Evolutionary conservation across 371 early-diverging fungal genomes (phyloP), one percentile per base, ranked within the genome.

Genomic region (Saksenaea oblongispora): DNA sequence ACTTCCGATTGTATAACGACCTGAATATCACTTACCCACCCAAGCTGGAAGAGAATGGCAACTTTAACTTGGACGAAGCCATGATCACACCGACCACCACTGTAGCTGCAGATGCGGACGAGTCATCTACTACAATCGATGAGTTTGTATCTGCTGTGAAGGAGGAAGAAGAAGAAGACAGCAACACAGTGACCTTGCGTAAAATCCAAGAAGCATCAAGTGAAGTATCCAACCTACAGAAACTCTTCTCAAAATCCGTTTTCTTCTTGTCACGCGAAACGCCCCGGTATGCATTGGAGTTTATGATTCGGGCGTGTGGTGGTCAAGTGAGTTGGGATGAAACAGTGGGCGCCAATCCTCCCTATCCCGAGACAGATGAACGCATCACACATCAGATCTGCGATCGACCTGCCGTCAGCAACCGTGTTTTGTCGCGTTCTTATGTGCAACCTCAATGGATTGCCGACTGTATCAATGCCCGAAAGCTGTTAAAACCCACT

Each of bases 361-460:
- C 93, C 7, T 91, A 84, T 67, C 71, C 79, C 3, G 95, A 91
- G 67, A 83, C 80, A 41, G 94, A 96, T 69, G 82, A 88, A 14
- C 78, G 85, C 9, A 93, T 98, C 73, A 95, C 94, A 0, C 89
- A 94, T 68, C 93, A 95, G 66, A 86, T 98, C 63, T 78, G 87
- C 34, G 98, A 98, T 80, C 89, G 97, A 35, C 96, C 97, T 27
- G 67, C 66, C 18, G 84, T 85, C 66, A 74, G 74, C 60, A 85
- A 89, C 65, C 84, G 83, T 65, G 84, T 89, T 70, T 64, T 85
- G 65, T 73, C 79, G 35, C 89, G 97, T 68, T 81, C 79, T n/a
- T 97, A 95, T 69, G 85, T 98, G 28, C 99, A 98, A 78, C 99
- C 99, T n/a, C 99, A 98, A 75, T 98, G 97, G 97, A 84, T 96